These are phyloP conservation scores for Phalaenopsis equestris DNA, from an alignment of 106 monocot genomes.

Conservation along the genomic window DNA sequence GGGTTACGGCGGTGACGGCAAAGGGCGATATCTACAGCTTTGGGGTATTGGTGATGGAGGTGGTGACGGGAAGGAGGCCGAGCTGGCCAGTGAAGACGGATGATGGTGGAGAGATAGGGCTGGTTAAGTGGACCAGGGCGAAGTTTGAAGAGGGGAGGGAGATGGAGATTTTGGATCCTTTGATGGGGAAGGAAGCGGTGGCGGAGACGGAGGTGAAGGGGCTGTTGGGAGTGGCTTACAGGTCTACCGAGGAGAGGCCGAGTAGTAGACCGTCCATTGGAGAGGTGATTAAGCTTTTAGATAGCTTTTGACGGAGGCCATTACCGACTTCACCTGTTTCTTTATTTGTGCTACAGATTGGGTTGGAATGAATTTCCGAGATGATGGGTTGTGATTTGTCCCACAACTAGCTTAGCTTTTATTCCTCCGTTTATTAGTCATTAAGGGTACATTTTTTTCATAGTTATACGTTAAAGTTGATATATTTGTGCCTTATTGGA, in stretches of 20 bases:
- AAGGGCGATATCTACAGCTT: slow-evolving; percentile 84
- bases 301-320: background rate
- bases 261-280: slow-evolving; percentile 48
- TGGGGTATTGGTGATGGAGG: slow-evolving; percentile 58
- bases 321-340: no score
- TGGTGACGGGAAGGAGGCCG: slow-evolving; percentile 54
- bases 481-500: no score
- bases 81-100: slow-evolving; percentile 41
- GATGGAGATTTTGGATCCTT: slow-evolving; percentile 40
- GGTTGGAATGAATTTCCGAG: no score
- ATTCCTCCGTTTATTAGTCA: no score
- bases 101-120: slow-evolving; percentile 23
- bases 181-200: slow-evolving; percentile 12
- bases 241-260: slow-evolving; percentile 27
- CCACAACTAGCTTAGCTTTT: no score
- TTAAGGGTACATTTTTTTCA: no score
- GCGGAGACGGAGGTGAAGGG: slow-evolving; percentile 23
- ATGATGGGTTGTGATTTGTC: no score
- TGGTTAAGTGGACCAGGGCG: slow-evolving; percentile 49
- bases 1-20: slow-evolving; percentile 27
- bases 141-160: slow-evolving; percentile 25
- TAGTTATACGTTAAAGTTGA: no score
- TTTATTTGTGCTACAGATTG: no score
- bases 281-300: slow-evolving; percentile 37
- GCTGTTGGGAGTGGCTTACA: slow-evolving; percentile 34